Evolutionary conservation across 1,139 yeast species (phyloP).

Genomic region (Meyerozyma sp.): DNA sequence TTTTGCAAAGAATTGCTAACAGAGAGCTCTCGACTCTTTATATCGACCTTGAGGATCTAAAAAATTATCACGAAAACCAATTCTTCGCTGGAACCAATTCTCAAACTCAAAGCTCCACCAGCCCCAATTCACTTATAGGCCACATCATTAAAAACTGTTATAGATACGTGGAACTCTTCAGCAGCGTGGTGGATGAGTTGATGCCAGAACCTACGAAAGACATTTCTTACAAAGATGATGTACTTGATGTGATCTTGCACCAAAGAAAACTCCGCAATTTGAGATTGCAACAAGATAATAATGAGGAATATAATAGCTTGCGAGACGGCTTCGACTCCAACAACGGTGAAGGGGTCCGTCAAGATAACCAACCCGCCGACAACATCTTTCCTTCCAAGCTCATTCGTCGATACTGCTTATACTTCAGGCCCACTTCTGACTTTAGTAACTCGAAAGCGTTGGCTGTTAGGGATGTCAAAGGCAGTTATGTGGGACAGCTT

Average conservation of each 20-base stretch:
- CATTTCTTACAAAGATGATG: conserved; percentile 79
- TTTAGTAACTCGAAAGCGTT: conserved; percentile 49
- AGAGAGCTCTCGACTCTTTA: conserved; percentile 65
- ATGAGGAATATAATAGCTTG: conserved; percentile 43
- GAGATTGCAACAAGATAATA: conserved; percentile 62
- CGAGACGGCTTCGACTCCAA: conserved; percentile 28
- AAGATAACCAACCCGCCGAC: conserved; percentile 20
- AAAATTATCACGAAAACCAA: conserved; percentile 53
- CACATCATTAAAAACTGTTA: conserved; percentile 68
- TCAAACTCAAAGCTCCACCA: conserved; percentile 19
- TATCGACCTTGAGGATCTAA: conserved; percentile 82
- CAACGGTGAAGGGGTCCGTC: conserved; percentile 10
- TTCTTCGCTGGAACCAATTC: conserved; percentile 12
- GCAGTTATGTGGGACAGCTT: conserved; percentile 75
- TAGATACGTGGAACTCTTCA: conserved; percentile 74
- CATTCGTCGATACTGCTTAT: conserved; percentile 80
- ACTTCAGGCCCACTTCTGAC: conserved; percentile 72
- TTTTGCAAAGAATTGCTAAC: conserved; percentile 80
- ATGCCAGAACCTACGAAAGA: conserved; percentile 83
- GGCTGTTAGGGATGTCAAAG: conserved; percentile 87
- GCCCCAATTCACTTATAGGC: conserved; percentile 38
- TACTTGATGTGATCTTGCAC: conserved; percentile 84
- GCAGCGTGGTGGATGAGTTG: conserved; percentile 67
- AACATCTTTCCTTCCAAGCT: conserved; percentile 77
- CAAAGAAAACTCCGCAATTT: conserved; percentile 83